phyloP scores from a whole-genome alignment of 768 basidiomycete genomes.

The Mycena amicta region DNA sequence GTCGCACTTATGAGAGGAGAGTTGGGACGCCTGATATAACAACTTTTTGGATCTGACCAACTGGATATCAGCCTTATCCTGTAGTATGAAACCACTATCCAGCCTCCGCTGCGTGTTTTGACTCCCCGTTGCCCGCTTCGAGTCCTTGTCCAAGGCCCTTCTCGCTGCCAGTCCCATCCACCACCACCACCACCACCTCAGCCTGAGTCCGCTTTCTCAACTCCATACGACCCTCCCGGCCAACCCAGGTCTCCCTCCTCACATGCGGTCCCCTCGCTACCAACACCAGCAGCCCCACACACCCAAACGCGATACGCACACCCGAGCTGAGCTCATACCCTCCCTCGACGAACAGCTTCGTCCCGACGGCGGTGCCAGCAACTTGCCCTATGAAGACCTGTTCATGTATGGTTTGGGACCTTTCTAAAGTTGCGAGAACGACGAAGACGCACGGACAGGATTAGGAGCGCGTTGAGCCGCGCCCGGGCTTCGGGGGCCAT shows the following conservation, averaged over 20 bases:
- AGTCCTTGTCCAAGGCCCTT: too few species aligned
- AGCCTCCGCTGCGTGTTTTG: too few species aligned
- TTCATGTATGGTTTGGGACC: neutral
- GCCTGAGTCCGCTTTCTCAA: constrained; percentile 5
- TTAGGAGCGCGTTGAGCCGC: constrained; percentile 61
- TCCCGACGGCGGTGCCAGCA: constrained; percentile 59
- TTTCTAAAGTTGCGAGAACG: too few species aligned
- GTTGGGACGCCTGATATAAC: too few species aligned
- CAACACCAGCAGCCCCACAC: constrained; percentile 45
- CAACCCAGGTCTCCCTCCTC: constrained; percentile 35
- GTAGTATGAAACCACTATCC: too few species aligned
- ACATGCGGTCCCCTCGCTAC: constrained; percentile 54
- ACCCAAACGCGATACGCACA: constrained; percentile 46
- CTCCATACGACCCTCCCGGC: constrained; percentile 37
- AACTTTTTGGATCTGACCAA: too few species aligned
- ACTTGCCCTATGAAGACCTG: constrained; percentile 48
- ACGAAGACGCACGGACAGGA: constrained; percentile 28
- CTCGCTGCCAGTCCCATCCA: too few species aligned
- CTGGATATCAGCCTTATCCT: too few species aligned
- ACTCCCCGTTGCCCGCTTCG: too few species aligned
- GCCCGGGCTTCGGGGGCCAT: constrained; percentile 44
- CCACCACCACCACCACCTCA: neutral
- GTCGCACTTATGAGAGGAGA: too few species aligned
- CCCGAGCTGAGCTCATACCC: constrained; percentile 56
- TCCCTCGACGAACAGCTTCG: constrained; percentile 49